Conservation (phyloP, 495 filamentous ascomycete genomes). For the Aspergillus diversus region DNA sequence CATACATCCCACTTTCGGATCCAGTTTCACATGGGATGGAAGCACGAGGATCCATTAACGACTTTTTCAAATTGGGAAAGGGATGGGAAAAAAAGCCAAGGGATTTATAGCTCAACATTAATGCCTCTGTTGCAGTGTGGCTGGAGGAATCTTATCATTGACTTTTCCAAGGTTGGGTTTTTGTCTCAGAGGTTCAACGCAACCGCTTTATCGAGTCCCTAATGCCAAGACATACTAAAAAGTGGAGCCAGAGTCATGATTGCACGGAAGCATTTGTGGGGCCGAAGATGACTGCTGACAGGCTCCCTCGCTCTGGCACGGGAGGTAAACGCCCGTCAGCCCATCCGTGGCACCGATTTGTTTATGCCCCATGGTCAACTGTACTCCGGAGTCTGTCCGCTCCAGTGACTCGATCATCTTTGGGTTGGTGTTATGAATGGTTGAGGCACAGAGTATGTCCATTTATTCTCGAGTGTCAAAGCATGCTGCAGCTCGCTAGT, state of each 20-base stretch:
- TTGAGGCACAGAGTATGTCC: background rate
- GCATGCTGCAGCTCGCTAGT: conserved; percentile 22
- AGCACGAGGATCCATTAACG: conserved; percentile 23
- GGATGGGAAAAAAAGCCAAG: conserved; percentile 3
- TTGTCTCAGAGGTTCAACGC: conserved; percentile 19
- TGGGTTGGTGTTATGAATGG: background rate
- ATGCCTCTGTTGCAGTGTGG: conserved; percentile 18
- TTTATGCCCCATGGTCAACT: conserved; percentile 8
- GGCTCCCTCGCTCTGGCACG: conserved; percentile 20
- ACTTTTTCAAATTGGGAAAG: conserved; percentile 19
- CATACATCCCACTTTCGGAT: conserved; percentile 1
- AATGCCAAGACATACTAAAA: conserved; percentile 27
- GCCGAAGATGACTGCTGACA: conserved; percentile 21
- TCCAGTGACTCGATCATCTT: conserved; percentile 18
- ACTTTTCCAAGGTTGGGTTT: background rate
- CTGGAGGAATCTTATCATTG: conserved; percentile 24
- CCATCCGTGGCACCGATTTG: conserved; percentile 20
- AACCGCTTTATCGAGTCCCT: conserved; percentile 21
- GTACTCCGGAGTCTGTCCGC: background rate
- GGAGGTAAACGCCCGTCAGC: conserved; percentile 23
- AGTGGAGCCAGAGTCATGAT: conserved; percentile 20
- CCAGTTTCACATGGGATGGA: conserved; percentile 26
- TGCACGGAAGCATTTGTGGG: conserved; percentile 25
- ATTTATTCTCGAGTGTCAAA: background rate
- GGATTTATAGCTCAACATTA: conserved; percentile 1